Percentiles rank a stretch among this genome's conserved stretches.
phyloP scores from a whole-genome alignment of 768 basidiomycete genomes.

The Podaxis pistillaris region DNA sequence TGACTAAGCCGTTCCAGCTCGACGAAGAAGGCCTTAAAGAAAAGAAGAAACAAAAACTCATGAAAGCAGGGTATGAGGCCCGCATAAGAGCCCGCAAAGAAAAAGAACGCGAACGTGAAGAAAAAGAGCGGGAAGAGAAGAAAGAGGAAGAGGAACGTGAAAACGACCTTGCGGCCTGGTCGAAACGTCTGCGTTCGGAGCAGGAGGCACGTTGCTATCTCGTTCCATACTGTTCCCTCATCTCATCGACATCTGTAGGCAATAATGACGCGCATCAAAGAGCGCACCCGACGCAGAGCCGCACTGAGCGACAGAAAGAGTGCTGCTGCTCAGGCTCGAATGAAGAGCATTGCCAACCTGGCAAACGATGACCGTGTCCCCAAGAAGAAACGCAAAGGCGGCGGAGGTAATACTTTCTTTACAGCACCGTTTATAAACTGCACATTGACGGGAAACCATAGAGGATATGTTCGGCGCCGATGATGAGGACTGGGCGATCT shows the following conservation, averaged over 20 bases:
- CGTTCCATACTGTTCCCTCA: background rate
- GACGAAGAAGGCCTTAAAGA: constrained; percentile 93
- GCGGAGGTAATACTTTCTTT: constrained; percentile 30
- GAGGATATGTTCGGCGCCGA: constrained; percentile 94
- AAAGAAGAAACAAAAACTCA: constrained; percentile 87
- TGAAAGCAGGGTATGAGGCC: constrained; percentile 94
- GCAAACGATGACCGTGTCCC: constrained; percentile 83
- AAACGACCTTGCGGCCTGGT: constrained; percentile 72
- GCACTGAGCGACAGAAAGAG: constrained; percentile 91
- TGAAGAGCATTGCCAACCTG: constrained; percentile 93
- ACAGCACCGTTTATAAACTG: too few species aligned
- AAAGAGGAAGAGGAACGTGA: constrained; percentile 76
- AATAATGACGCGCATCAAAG: constrained; percentile 83
- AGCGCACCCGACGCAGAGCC: constrained; percentile 72
- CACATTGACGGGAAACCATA: too few species aligned
- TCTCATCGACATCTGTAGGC: constrained; percentile 38
- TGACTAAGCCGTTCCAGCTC: constrained; percentile 40
- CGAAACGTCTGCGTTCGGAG: constrained; percentile 65
- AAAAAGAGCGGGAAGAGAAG: constrained; percentile 68
- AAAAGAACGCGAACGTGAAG: constrained; percentile 82
- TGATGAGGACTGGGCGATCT: constrained; percentile 97
- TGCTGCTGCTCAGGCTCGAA: constrained; percentile 86
- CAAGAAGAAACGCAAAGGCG: constrained; percentile 83
- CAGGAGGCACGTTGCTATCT: constrained; percentile 60
- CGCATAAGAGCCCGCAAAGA: constrained; percentile 81